Evolutionary conservation across 2,329 filamentous ascomycete species (phyloP).

Genomic region (Botrytis sinoallii): DNA sequence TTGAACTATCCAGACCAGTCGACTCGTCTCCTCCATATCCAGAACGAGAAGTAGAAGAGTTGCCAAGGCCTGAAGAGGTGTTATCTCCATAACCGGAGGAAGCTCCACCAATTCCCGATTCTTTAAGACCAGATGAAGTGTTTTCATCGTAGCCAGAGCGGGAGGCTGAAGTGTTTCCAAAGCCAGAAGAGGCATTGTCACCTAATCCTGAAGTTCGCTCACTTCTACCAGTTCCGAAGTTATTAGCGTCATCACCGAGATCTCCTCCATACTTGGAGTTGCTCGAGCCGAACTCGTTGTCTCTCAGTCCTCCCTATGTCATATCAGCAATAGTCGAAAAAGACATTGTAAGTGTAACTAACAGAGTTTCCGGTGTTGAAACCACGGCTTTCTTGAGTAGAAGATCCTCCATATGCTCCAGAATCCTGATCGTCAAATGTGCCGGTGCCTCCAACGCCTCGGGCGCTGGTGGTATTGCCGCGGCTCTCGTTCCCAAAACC

Average conservation of each 20-base stretch:
- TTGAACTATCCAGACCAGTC: not conserved
- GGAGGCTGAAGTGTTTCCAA: slow-evolving; percentile 27
- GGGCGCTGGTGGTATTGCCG: not conserved
- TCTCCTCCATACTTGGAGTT: slow-evolving; percentile 12
- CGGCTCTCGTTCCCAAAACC: slow-evolving; percentile 3
- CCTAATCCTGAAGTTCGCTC: slow-evolving; percentile 25
- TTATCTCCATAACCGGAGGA: slow-evolving; percentile 21
- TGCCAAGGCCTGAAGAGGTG: slow-evolving; percentile 18
- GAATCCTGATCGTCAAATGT: slow-evolving; percentile 18
- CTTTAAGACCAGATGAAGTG: not conserved
- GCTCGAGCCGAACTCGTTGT: slow-evolving; percentile 22
- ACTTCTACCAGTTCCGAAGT: slow-evolving; percentile 13
- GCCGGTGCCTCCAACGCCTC: slow-evolving; percentile 10
- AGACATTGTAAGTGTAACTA: slow-evolving; percentile 19
- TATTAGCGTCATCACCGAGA: slow-evolving; percentile 9
- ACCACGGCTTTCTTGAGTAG: slow-evolving; percentile 17
- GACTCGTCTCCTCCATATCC: not conserved
- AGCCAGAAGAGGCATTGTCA: slow-evolving; percentile 19
- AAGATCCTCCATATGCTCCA: slow-evolving; percentile 14
- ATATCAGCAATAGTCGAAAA: slow-evolving; percentile 22
- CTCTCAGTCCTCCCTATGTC: slow-evolving; percentile 31
- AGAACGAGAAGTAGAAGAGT: not conserved
- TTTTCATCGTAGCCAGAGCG: not conserved
- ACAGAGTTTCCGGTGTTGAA: slow-evolving; percentile 28
- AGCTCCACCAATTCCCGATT: slow-evolving; percentile 24